Conservation (phyloP, 352 stramenopile species). For the Pythium utonaiense region DNA sequence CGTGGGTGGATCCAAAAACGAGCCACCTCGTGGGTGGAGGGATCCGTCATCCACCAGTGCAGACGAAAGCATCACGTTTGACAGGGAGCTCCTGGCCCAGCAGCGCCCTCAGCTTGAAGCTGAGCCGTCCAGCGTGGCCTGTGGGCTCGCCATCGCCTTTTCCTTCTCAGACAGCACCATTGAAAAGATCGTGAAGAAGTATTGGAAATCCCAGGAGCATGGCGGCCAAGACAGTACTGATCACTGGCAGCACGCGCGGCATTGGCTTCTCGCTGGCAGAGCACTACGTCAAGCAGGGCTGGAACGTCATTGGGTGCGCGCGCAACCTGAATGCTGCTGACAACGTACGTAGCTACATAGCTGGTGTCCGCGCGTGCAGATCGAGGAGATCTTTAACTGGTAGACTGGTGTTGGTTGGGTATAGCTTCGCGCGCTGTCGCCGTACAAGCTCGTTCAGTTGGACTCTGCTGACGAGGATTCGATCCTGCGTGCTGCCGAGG, state of each 20-base stretch:
- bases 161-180: neutral
- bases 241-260: conserved; percentile 33
- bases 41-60: conserved; percentile 1
- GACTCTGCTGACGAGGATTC: conserved; percentile 37
- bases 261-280: conserved; percentile 29
- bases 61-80: conserved; percentile 6
- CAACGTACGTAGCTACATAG: neutral
- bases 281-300: conserved; percentile 26
- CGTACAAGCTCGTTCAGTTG: conserved; percentile 35
- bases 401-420: neutral
- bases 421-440: conserved; percentile 32
- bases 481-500: conserved; percentile 26
- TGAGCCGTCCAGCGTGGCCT: neutral
- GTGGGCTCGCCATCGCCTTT: neutral
- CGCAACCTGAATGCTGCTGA: conserved; percentile 16
- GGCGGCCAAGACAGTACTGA: conserved; percentile 4
- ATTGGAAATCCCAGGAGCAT: neutral
- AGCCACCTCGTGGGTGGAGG: neutral
- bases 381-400: neutral
- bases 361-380: neutral
- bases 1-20: neutral
- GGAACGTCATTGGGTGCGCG: conserved; percentile 23
- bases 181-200: neutral
- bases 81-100: neutral
- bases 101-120: conserved; percentile 3